Percentiles rank a stretch among this genome's conserved stretches.
Evolutionary conservation across 140 eudicot genomes (phyloP).

Genomic region (Cichorium intybus): DNA sequence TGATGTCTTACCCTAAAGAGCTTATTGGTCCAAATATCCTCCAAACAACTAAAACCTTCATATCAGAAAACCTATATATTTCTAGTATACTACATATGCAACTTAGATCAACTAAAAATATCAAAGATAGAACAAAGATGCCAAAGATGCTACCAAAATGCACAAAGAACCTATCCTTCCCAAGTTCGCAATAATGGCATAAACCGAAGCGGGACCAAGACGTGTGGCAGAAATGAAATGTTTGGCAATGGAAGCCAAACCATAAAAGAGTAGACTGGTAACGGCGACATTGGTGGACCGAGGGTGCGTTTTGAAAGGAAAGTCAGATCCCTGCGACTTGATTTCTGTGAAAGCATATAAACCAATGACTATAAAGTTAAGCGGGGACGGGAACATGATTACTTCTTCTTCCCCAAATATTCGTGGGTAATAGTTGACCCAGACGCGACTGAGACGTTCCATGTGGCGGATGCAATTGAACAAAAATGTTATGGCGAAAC

Average conservation of each 20-base stretch:
- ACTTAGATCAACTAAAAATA: background rate
- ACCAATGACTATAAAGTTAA: background rate
- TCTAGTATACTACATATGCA: no score
- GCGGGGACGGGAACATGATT: background rate
- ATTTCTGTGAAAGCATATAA: background rate
- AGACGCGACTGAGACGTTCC: background rate
- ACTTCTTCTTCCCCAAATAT: background rate
- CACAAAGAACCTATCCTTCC: conserved; percentile 13
- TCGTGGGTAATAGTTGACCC: background rate
- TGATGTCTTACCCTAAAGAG: background rate
- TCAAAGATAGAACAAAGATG: conserved; percentile 5
- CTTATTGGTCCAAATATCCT: background rate
- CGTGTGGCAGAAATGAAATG: background rate
- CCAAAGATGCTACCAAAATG: conserved; percentile 1
- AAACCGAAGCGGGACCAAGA: background rate
- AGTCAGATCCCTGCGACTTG: conserved; percentile 1
- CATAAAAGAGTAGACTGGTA: conserved; percentile 2
- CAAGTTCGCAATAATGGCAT: background rate
- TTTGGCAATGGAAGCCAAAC: background rate
- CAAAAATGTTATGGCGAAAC: background rate
- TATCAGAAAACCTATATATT: no score
- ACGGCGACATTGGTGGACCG: background rate
- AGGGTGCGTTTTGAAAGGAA: conserved; percentile 7
- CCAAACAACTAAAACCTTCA: background rate
- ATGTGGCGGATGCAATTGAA: background rate